Percentiles rank a stretch among this genome's conserved stretches.
phyloP scores from a whole-genome alignment of 306 rosid species.

The Gillenia trifoliata region DNA sequence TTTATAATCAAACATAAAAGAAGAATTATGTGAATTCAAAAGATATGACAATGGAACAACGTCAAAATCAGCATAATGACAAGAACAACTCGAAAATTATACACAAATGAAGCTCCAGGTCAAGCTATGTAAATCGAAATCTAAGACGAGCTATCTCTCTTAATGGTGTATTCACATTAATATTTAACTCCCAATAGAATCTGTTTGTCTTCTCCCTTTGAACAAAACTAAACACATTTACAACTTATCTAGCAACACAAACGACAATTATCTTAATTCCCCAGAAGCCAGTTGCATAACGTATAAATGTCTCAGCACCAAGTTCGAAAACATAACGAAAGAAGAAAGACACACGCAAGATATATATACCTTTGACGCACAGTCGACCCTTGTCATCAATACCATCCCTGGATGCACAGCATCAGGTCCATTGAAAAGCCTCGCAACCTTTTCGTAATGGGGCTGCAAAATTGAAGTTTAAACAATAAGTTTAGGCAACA shows the following conservation, averaged over 20 bases:
- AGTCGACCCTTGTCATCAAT: conserved; percentile 91
- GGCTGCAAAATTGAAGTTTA: conserved; percentile 47
- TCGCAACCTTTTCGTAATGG: conserved; percentile 90
- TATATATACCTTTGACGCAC: conserved; percentile 69
- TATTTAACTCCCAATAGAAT: too few relatives aligned
- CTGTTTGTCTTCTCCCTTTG: not conserved
- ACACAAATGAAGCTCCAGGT: not conserved
- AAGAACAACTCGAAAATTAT: not conserved
- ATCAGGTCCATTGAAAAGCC: conserved; percentile 91
- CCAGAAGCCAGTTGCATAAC: not conserved
- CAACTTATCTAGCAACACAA: not conserved
- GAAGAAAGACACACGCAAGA: conserved; percentile 10
- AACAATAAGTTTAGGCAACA: conserved; percentile 14
- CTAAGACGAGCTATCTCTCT: not conserved
- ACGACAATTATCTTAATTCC: not conserved
- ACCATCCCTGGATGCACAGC: conserved; percentile 92
- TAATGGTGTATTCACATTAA: not conserved
- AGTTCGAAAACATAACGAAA: not conserved
- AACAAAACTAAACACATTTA: not conserved
- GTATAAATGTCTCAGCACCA: not conserved
- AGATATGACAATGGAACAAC: not conserved
- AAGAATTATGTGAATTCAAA: not conserved
- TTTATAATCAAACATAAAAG: not conserved
- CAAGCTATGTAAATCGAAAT: not conserved
- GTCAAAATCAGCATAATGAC: conserved; percentile 1